Evolutionary conservation across 1,284 basidiomycete species (phyloP).

Genomic region (Thelephora terrestris): DNA sequence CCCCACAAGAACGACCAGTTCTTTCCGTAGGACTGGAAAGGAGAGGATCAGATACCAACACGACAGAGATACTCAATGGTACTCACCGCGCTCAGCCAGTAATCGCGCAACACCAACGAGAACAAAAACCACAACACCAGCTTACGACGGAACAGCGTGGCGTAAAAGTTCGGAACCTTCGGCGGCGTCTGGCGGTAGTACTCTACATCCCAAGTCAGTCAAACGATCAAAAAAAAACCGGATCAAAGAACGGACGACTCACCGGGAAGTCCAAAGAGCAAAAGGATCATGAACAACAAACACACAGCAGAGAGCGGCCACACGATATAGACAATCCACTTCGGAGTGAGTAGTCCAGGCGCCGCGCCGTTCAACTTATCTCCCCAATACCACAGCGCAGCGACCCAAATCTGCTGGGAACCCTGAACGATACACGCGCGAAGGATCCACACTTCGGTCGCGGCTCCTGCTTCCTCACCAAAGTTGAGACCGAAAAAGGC

Average conservation of each 20-base stretch:
- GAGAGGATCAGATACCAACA: slow-evolving; percentile 16
- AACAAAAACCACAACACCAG: slow-evolving; percentile 89
- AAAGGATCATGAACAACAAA: slow-evolving; percentile 68
- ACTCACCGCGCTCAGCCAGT: slow-evolving; percentile 85
- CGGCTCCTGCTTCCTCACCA: slow-evolving; percentile 87
- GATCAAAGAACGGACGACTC: background rate
- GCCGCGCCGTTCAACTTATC: slow-evolving; percentile 55
- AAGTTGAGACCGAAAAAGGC: slow-evolving; percentile 92
- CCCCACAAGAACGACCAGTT: slow-evolving; percentile 92
- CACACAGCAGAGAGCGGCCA: slow-evolving; percentile 76
- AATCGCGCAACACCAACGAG: slow-evolving; percentile 81
- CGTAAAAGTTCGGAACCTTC: slow-evolving; percentile 85
- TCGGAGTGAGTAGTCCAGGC: slow-evolving; percentile 47
- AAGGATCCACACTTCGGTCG: slow-evolving; percentile 85
- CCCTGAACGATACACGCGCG: slow-evolving; percentile 88
- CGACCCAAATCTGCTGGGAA: slow-evolving; percentile 88
- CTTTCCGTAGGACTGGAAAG: slow-evolving; percentile 67
- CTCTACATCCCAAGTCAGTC: slow-evolving; percentile 18
- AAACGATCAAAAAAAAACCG: slow-evolving; percentile 4
- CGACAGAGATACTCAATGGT: slow-evolving; percentile 11
- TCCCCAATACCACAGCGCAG: slow-evolving; percentile 93
- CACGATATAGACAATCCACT: slow-evolving; percentile 77
- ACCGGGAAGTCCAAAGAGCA: slow-evolving; percentile 75
- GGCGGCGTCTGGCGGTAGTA: slow-evolving; percentile 86
- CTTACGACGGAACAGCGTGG: slow-evolving; percentile 80